phyloP scores from a whole-genome alignment of 1,284 basidiomycete genomes.

The Sporisorium graminicola region DNA sequence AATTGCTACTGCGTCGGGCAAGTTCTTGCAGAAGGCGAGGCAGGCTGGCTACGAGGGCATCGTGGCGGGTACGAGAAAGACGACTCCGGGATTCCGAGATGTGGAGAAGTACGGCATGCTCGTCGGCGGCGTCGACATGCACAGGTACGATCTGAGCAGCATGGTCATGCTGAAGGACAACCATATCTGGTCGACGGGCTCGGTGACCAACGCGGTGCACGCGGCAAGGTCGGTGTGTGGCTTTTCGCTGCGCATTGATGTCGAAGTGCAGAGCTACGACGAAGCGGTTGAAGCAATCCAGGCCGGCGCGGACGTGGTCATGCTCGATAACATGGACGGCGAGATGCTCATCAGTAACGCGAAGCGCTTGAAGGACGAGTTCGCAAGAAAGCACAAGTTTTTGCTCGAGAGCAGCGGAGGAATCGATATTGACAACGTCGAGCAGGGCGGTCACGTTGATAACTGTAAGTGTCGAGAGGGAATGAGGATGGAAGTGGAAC shows the following conservation, averaged over 20 bases:
- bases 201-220: constrained; percentile 87
- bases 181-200: constrained; percentile 97
- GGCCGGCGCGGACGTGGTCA: constrained; percentile 95
- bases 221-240: constrained; percentile 89
- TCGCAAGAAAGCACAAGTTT: constrained; percentile 41
- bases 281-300: constrained; percentile 96
- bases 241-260: constrained; percentile 91
- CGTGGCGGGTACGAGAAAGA: constrained; percentile 96
- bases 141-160: constrained; percentile 94
- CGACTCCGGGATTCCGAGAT: constrained; percentile 93
- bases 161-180: constrained; percentile 99
- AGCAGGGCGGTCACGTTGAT: constrained; percentile 57
- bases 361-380: constrained; percentile 48
- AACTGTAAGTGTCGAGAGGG: constrained; percentile 15
- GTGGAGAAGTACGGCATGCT: constrained; percentile 99
- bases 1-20: constrained; percentile 91
- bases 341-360: constrained; percentile 59
- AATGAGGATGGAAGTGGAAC: not conserved
- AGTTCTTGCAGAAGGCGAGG: constrained; percentile 83
- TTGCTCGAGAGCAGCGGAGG: constrained; percentile 66
- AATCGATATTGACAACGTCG: constrained; percentile 63
- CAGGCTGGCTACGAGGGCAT: constrained; percentile 86
- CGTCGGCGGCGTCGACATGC: constrained; percentile 94
- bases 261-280: constrained; percentile 88
- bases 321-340: constrained; percentile 80